These are phyloP conservation scores for Saccharomycopsis olivae DNA, from an alignment of 805 yeast genomes.

Conservation along the genomic window DNA sequence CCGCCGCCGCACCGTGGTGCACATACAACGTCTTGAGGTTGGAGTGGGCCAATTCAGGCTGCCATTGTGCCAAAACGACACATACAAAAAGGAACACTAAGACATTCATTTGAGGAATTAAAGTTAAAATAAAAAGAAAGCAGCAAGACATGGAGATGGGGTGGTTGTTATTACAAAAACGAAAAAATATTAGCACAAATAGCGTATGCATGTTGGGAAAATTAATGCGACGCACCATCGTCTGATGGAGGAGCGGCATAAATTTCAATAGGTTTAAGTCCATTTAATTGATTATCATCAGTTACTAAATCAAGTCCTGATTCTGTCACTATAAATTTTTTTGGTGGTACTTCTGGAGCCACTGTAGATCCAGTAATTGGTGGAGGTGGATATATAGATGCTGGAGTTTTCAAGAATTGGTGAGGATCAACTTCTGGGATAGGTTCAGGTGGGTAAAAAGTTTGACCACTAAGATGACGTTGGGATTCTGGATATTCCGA, in stretches of 20 bases:
- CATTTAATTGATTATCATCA: constrained; percentile 6
- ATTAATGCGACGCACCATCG: no score
- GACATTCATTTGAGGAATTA: no score
- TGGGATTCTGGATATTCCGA: neutral
- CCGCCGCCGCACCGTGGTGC: no score
- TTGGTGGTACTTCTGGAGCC: neutral
- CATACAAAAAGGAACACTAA: no score
- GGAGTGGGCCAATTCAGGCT: no score
- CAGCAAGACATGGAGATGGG: no score
- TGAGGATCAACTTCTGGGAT: neutral
- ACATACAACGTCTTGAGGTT: no score
- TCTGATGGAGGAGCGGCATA: constrained; percentile 11
- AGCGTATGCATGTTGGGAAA: no score
- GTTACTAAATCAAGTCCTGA: constrained; percentile 12
- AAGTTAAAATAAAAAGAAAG: no score
- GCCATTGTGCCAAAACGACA: no score
- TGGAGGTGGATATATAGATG: constrained; percentile 1
- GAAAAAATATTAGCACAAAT: no score
- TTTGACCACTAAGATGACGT: neutral
- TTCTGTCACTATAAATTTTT: constrained; percentile 16
- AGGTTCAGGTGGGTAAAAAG: neutral
- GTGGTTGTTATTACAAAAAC: no score
- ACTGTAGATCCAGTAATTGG: neutral
- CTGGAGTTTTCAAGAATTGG: constrained; percentile 4
- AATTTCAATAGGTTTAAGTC: constrained; percentile 9